Evolutionary conservation across 257 asterid species (phyloP), one percentile per base, ranked within the genome.

Genomic region (Verbascum thapsus): DNA sequence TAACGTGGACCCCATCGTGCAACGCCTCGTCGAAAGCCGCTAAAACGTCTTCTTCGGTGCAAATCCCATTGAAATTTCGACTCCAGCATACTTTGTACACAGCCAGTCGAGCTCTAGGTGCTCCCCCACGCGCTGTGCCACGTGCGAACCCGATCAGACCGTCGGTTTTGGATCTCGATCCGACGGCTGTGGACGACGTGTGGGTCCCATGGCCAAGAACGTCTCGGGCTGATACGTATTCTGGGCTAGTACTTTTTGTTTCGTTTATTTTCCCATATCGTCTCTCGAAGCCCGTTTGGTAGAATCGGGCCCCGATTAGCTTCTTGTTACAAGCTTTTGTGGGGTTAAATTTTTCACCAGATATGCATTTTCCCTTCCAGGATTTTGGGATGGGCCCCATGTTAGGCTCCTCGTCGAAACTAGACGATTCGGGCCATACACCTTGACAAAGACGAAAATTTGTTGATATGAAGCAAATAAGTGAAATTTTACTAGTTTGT

Each of bases 61-160:
- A 86, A 30, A 3, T 51, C 0, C 74, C 85, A 7, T 50, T 68
- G 4, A 75, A 67, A 0, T 26, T n/a, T 8, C 30, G 16, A 59
- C 59, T 77, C 95, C 95, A 86, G 72, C 95, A 86, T 12, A 72
- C 72, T 40, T 86, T 86, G 83, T 86, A 86, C 59, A 79, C 87
- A 3, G 95, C 95, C 3, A 86, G 67, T 51, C 91, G 72, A 0
- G 88, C 85, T 72, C 80, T 69, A 12, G 95, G 95, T 6, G 91
- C 85, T 22, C 95, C 95, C 0, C 95, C 95, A 35, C 91, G 68
- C 0, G 85, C 91, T 10, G 63, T 64, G 4, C 91, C 91, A 0
- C 15, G 37, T 0, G 73, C 89, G 1, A 83, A 72, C 3, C 87
- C 87, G 1, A 63, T 30, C 8, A 77, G 18, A 8, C 69, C 59